Conservation (phyloP, 768 basidiomycete species). For the Phlegmacium glaucopus region DNA sequence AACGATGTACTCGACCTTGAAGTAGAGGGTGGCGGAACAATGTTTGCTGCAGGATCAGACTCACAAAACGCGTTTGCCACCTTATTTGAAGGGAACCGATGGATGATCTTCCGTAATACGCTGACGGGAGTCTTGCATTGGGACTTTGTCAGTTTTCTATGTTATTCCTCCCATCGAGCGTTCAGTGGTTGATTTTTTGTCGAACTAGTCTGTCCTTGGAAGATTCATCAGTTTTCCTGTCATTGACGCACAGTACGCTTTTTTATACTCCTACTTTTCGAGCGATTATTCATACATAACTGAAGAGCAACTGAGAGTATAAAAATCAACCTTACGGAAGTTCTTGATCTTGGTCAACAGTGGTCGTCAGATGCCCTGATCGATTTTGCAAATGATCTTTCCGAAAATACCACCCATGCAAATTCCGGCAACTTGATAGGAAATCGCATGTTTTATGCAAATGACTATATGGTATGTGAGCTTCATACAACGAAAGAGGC, state of each 20-base stretch:
- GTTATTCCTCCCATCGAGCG: background rate
- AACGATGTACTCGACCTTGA: constrained; percentile 64
- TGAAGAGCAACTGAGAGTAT: constrained; percentile 55
- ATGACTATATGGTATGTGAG: constrained; percentile 61
- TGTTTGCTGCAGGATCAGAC: constrained; percentile 42
- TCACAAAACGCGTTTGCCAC: constrained; percentile 49
- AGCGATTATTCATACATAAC: background rate
- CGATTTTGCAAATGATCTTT: constrained; percentile 37
- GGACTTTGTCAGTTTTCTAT: constrained; percentile 56
- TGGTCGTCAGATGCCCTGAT: constrained; percentile 46
- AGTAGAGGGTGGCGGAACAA: constrained; percentile 55
- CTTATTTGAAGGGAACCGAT: constrained; percentile 55
- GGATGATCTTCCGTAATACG: constrained; percentile 68
- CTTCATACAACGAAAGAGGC: background rate
- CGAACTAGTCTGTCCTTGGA: constrained; percentile 52
- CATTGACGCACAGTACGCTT: constrained; percentile 36
- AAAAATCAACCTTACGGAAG: constrained; percentile 52
- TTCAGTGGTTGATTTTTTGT: constrained; percentile 2
- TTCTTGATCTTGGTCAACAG: constrained; percentile 44
- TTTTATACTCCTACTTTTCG: background rate
- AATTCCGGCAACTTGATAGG: constrained; percentile 54
- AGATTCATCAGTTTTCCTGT: constrained; percentile 70
- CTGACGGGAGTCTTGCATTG: constrained; percentile 59
- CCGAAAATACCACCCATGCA: constrained; percentile 34
- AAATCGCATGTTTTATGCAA: constrained; percentile 62